Evolutionary conservation across 129 eudicot species (phyloP).

Genomic region (Kitagawia praeruptora): DNA sequence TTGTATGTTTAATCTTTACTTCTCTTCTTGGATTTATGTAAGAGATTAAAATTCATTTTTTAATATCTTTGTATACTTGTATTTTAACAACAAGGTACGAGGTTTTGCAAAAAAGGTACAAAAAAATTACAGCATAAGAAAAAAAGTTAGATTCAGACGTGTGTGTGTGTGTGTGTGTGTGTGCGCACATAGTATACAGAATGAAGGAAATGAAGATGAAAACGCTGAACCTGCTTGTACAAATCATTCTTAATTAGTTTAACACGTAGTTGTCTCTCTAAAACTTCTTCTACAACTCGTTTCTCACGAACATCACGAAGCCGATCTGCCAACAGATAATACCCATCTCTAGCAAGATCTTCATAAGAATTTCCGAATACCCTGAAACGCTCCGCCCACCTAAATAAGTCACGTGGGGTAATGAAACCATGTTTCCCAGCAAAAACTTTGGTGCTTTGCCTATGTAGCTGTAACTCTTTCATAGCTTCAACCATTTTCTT

Average conservation of each 20-base stretch:
- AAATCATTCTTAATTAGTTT: slow-evolving; percentile 41
- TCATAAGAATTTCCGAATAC: slow-evolving; percentile 49
- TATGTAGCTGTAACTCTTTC: slow-evolving; percentile 76
- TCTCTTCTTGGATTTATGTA: too few relatives aligned
- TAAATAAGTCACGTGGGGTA: slow-evolving; percentile 94
- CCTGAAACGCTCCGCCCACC: slow-evolving; percentile 87
- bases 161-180: too few relatives aligned
- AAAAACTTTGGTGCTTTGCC: slow-evolving; percentile 90
- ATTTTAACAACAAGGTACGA: too few relatives aligned
- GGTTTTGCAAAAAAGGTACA: neutral
- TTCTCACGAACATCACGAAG: slow-evolving; percentile 76
- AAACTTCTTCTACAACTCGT: slow-evolving; percentile 58
- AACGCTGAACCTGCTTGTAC: slow-evolving; percentile 52
- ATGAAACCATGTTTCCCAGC: slow-evolving; percentile 95
- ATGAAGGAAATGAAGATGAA: neutral
- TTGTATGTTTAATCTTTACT: neutral
- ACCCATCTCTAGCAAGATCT: slow-evolving; percentile 83
- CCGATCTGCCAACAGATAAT: slow-evolving; percentile 86
- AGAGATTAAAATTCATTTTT: too few relatives aligned
- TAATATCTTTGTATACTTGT: too few relatives aligned
- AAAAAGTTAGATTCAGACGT: too few relatives aligned
- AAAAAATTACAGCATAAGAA: neutral
- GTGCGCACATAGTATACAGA: too few relatives aligned
- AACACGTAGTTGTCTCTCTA: slow-evolving; percentile 54
- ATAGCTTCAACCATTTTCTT: slow-evolving; percentile 77